These are phyloP conservation scores for Saccharomyces kudriavzevii DNA, from an alignment of 805 yeast species.

Conservation along the genomic window DNA sequence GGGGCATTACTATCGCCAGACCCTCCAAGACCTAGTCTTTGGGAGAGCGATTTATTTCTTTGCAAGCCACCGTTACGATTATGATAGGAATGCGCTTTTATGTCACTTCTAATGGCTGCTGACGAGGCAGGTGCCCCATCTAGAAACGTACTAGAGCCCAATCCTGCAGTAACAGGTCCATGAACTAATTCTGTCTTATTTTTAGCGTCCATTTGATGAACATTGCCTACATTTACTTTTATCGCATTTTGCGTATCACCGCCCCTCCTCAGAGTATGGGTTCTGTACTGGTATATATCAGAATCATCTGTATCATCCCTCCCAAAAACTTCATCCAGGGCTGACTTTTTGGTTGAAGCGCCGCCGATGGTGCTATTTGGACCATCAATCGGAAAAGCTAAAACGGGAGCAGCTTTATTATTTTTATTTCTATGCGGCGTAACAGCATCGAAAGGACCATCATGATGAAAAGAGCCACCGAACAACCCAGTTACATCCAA, in stretches of 20 bases:
- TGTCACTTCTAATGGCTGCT: constrained; percentile 35
- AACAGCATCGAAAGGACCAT: constrained; percentile 98
- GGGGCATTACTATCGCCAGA: constrained; percentile 1
- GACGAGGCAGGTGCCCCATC: constrained; percentile 91
- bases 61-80: constrained; percentile 40
- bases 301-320: constrained; percentile 42
- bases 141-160: constrained; percentile 85
- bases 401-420: constrained; percentile 73
- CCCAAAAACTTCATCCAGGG: constrained; percentile 74
- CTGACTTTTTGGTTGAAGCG: constrained; percentile 52
- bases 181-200: constrained; percentile 65
- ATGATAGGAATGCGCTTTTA: constrained; percentile 27
- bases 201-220: constrained; percentile 64
- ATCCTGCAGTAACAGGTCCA: constrained; percentile 78
- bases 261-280: constrained; percentile 2
- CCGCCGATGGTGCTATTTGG: constrained; percentile 55
- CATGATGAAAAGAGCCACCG: constrained; percentile 95
- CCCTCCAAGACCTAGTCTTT: constrained; percentile 32
- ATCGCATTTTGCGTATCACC: constrained; percentile 34
- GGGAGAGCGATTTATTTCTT: constrained; percentile 78
- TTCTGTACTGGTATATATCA: constrained; percentile 25
- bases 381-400: constrained; percentile 93
- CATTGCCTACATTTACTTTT: constrained; percentile 40
- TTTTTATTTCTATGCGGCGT: constrained; percentile 89
- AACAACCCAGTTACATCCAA: constrained; percentile 92